Evolutionary conservation across 495 filamentous ascomycete genomes (phyloP), one percentile per base, ranked within the genome.

Genomic region (Baudoinia panamericana): DNA sequence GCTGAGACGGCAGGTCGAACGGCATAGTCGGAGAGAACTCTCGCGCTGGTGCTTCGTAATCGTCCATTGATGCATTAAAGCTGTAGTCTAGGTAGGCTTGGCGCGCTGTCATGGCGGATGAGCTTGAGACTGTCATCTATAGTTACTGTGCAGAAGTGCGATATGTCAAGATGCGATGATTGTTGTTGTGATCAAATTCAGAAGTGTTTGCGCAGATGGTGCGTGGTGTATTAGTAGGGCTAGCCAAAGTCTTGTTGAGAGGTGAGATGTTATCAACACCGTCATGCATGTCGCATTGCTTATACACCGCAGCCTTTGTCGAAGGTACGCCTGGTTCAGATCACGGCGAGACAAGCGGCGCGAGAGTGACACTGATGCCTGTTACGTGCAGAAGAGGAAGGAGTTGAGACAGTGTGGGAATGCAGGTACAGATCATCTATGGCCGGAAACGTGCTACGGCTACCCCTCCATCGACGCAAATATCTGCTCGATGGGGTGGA

Each of bases 11-110:
- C 39, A 81, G 63, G 28, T 65, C 67, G 70, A n/a, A n/a, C n/a
- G 73, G 17, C 71, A 70, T 28, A 64, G 61, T 48, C 36, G 45
- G 50, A 40, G 36, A 52, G 50, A 50, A 43, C 61, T 65, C 55
- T 63, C 67, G 53, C 58, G n/a, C n/a, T n/a, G 65, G 36, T 7
- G 26, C 8, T 47, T 79, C 79, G 69, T 84, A 84, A 64, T 87
- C 81, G 55, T 78, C 73, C 51, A 85, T 68, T 37, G 80, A 83
- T 30, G 70, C 78, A 63, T 77, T 72, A 62, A 86, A 54, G 39
- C 73, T 78, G 23, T 73, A 71, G 13, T 46, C 48, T 20, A 46
- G 39, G 33, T 37, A 51, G 24, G 36, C 38, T 27, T 46, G 48
- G 8, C 39, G 48, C 5, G 48, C 19, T 22, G 42, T 45, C 47